Evolutionary conservation across 1,139 yeast species (phyloP), one percentile per base, ranked within the genome.

Genomic region (Kazachstania sp.): DNA sequence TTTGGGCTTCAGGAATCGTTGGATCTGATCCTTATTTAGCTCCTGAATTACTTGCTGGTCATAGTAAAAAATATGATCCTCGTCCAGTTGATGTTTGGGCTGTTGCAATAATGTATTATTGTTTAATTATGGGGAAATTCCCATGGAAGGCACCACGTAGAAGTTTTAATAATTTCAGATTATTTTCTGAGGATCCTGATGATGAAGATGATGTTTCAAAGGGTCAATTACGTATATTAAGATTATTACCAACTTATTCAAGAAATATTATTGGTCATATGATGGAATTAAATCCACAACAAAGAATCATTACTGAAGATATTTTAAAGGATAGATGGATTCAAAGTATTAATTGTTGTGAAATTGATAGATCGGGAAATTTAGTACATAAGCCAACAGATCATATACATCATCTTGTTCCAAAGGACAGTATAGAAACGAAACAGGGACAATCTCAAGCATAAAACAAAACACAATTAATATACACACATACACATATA

Each of bases 21-120:
- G 94, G 94, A 3, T 79, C 86, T 11, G 94, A 84, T 65, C 94
- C 94, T 4, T 84, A 84, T 60, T 66, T 84, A 54, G 84, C 92
- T 0, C 94, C 92, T 0, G 94, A 84, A 64, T 83, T 84, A 26
- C 70, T 83, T 13, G 44, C 50, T n/a, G 49, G 52, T 30, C 19
- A 28, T 20, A 39, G 43, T 23, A 45, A 50, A 23, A 50, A 76
- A 2, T 84, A 83, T 60, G 90, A 83, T 61, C 85, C 92, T 23
- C 70, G 87, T 45, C 76, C 78, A 15, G 85, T 78, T 2, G 94
- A 84, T 61, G 77, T 83, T 18, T 84, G 94, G 94, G 81, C 88
- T 1, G 69, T 82, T 44, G 94, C 88, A 1, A 81, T 84, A 15
- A 83, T 84, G 47, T 84, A 72, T 59, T 81, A 86, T 58, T 83